Percentiles rank a stretch among this genome's conserved stretches.
phyloP scores from a whole-genome alignment of 2,329 filamentous ascomycete species.

The Cercospora sp. region DNA sequence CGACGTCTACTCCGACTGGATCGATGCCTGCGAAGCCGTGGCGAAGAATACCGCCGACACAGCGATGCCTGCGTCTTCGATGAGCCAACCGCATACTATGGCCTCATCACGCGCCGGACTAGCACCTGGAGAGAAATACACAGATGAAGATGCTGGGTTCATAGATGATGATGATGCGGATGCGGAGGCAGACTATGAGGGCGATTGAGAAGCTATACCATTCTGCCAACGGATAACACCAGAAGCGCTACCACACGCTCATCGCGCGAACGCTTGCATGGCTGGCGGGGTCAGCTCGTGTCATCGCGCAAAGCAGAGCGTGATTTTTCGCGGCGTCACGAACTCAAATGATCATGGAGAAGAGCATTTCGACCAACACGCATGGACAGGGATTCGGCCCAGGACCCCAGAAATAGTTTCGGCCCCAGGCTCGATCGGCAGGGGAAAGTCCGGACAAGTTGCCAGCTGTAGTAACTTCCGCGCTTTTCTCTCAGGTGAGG shows the following conservation, averaged over 20 bases:
- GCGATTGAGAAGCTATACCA: constrained; percentile 28
- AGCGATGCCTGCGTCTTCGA: constrained; percentile 12
- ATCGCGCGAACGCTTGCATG: not conserved
- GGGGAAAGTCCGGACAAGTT: not conserved
- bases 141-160: constrained; percentile 39
- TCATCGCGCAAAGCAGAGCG: not conserved
- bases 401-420: constrained; percentile 2
- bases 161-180: constrained; percentile 42
- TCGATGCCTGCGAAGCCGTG: constrained; percentile 83
- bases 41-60: constrained; percentile 56
- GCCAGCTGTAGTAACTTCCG: not conserved
- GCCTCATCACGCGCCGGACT: constrained; percentile 25
- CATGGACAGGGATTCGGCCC: constrained; percentile 3
- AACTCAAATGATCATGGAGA: not conserved
- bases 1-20: constrained; percentile 97
- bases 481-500: constrained; percentile 2
- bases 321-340: not conserved
- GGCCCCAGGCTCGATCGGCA: constrained; percentile 8
- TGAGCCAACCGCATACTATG: constrained; percentile 13
- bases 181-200: constrained; percentile 39
- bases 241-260: not conserved
- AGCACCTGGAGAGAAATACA: constrained; percentile 36
- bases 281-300: not conserved
- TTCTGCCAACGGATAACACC: not conserved
- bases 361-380: not conserved